Base-by-base conservation (phyloP, 2,329 filamentous ascomycete genomes). In the Colletotrichum sp. region DNA sequence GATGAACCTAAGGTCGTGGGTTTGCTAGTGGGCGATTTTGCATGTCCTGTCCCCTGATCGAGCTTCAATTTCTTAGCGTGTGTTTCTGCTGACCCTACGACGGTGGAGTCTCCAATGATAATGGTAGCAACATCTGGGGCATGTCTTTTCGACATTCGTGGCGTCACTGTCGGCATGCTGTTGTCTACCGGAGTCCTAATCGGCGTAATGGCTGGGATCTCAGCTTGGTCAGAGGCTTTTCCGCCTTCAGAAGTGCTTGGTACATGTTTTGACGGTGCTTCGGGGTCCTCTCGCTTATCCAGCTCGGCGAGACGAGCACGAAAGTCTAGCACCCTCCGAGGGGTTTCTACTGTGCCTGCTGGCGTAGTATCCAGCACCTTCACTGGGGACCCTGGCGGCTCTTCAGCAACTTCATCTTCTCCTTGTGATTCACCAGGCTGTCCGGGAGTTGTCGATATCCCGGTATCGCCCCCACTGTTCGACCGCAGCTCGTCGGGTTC, bases 81-180 rank as follows among this genome's bases (percentile, higher is more conserved):
- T 66, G 88, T 90, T 2, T 93, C 93, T 78, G 95, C 89, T 36
- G 92, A 89, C 24, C 92, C 93, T 0, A 91, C 93, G 7, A 92
- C 89, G 0, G 93, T 95, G 62, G 89, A 90, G 77, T 93, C 89
- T 2, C 94, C 95, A 70, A 96, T 91, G 0, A 93, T 96, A 64
- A 96, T 94, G 3, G 93, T 95, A 24, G 94, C 94, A 68, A 93
- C 86, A 79, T 95, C 92, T 32, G 28, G 13, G 16, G 90, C 89
- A 3, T 89, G 86, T 39, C 93, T 89, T 81, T 92, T 94, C 1
- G 90, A 88, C 26, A 79, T 78, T 8, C 64, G 69, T 24, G 69
- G 18, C 24, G 68, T 52, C 21, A 28, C 21, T 30, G 68, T 21
- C 24, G 21, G n/a, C 16, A 44, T 26, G 49, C 21, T 26, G 15